These are phyloP conservation scores for Coemansia sp. DNA, from an alignment of 192 early-diverging fungal genomes.

Conservation along the genomic window DNA sequence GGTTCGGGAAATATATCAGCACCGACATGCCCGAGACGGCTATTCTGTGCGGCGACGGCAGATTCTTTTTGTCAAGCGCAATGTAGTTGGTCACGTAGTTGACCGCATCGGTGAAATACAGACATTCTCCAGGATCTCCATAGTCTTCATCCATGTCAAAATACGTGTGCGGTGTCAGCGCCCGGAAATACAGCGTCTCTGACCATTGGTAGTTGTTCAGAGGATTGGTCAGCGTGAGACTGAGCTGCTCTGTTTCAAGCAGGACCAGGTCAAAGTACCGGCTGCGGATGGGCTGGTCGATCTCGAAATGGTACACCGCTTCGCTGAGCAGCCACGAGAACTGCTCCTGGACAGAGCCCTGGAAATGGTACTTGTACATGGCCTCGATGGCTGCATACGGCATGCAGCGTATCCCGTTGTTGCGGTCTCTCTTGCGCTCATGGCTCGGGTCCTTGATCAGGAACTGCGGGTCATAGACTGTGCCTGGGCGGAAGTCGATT, in stretches of 20 bases:
- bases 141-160: not conserved
- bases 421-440: not conserved
- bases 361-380: constrained; percentile 28
- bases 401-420: constrained; percentile 10
- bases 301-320: constrained; percentile 10
- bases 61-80: not conserved
- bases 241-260: constrained; percentile 15
- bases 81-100: not conserved
- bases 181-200: constrained; percentile 11
- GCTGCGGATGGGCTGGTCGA: constrained; percentile 18
- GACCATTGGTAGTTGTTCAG: not conserved
- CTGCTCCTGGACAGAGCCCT: constrained; percentile 22
- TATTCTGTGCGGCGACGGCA: not conserved
- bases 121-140: not conserved
- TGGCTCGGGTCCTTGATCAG: constrained; percentile 5
- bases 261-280: constrained; percentile 33
- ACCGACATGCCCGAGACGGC: not conserved
- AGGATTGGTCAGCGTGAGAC: not conserved
- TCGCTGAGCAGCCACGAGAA: constrained; percentile 25
- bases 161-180: not conserved
- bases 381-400: constrained; percentile 15
- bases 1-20: constrained; percentile 20
- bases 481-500: constrained; percentile 15
- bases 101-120: not conserved
- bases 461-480: constrained; percentile 22